These are phyloP conservation scores for Saturnispora silvae DNA, from an alignment of 805 yeast species.

Conservation along the genomic window DNA sequence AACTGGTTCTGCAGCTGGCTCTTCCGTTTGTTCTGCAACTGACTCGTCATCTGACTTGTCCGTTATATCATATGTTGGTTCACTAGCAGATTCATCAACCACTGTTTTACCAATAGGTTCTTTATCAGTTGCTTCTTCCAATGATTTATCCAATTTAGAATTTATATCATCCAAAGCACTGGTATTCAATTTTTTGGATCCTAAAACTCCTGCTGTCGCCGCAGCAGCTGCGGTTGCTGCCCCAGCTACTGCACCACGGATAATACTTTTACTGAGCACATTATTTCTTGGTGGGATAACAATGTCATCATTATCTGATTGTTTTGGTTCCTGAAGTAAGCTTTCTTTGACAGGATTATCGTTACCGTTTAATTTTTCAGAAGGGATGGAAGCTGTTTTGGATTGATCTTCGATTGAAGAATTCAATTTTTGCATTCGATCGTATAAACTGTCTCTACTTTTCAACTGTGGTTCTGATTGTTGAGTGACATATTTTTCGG, in stretches of 20 bases:
- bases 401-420: constrained; percentile 10
- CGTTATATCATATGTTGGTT: too few species aligned
- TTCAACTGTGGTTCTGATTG: too few species aligned
- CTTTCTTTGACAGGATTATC: neutral
- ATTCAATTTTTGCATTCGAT: constrained; percentile 21
- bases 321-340: neutral
- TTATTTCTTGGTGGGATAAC: too few species aligned
- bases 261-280: too few species aligned
- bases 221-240: too few species aligned
- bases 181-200: neutral
- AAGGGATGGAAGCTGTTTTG: constrained; percentile 18
- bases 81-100: too few species aligned
- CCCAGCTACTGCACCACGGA: too few species aligned
- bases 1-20: neutral
- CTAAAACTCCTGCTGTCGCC: too few species aligned
- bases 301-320: neutral
- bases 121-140: neutral
- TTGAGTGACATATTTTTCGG: too few species aligned
- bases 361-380: too few species aligned
- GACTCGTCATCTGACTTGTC: too few species aligned
- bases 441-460: too few species aligned
- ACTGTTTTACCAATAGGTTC: neutral
- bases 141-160: neutral
- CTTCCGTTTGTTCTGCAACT: neutral
- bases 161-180: neutral